Base-by-base conservation (phyloP, 495 filamentous ascomycete genomes). In the Lasiosphaeriaceae sp. region DNA sequence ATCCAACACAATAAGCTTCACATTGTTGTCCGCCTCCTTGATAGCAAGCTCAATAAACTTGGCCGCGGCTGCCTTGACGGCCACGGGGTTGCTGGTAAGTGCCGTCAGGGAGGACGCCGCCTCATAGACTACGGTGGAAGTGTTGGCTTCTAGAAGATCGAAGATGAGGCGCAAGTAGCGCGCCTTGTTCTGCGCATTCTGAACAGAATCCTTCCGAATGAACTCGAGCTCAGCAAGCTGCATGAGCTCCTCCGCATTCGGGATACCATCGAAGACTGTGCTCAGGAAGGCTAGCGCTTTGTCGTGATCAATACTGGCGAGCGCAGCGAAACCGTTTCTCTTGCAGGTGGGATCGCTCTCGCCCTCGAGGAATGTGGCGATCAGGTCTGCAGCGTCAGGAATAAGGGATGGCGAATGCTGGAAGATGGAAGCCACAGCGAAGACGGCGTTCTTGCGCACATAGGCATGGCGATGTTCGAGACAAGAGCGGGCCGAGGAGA, bases 41-140 rank as follows among this genome's bases (percentile, higher is more conserved):
- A 98, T 97, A 60, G 87, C 88, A 1, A 99, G 84, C 68, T 99
- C 95, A 54, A 96, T 96, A 70, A 97, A 93, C 69, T 99, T 99
- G 48, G 81, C 80, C 3, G 95, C 95, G 16, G 95, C 93, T 41
- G 95, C 95, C 72, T 97, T 99, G 46, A 99, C 93, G 39, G 93
- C 95, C 39, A 97, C 94, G 9, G 95, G 93, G 73, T 97, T 99
- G 71, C 83, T 95, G 16, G 95, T 97, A 20, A 99, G 81, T 7
- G 92, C 84, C 19, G 93, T 97, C 53, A 97, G 77, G n/a, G 91
- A 95, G 11, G 92, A 96, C n/a, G 95, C 95, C 34, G 95, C 93
- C 74, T 97, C 95, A 66, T 99, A 99, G 26, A 97, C 89, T 17
- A 99, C 95, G 14, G 95, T 99, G 39, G 90, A 90, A 22, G 93